Percentiles rank a stretch among this genome's conserved stretches.
Conservation (phyloP, 345 rosid genomes). For the Orychophragmus violaceus region DNA sequence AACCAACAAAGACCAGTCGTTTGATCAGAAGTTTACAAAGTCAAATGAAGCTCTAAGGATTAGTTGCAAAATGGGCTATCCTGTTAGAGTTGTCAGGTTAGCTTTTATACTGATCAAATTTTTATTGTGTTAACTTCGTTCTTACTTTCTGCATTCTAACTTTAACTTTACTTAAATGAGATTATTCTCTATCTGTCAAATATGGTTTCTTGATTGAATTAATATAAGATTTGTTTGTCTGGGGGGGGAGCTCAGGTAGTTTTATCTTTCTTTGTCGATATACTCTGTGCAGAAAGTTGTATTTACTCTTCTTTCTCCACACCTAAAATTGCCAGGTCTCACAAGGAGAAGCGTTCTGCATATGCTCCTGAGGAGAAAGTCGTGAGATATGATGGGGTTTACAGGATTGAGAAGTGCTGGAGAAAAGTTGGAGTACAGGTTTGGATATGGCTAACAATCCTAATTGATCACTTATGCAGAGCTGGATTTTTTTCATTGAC, state of each 20-base stretch:
- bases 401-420: constrained; percentile 82
- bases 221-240: no score
- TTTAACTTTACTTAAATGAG: background rate
- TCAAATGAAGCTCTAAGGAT: constrained; percentile 56
- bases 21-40: constrained; percentile 57
- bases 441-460: background rate
- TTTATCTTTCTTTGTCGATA: background rate
- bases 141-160: background rate
- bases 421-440: constrained; percentile 59
- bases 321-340: constrained; percentile 41
- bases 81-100: constrained; percentile 86
- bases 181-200: background rate
- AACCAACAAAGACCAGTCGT: constrained; percentile 61
- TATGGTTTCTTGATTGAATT: no score
- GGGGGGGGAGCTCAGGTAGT: background rate
- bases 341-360: constrained; percentile 66
- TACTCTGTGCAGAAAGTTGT: background rate
- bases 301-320: background rate
- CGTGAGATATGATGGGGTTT: constrained; percentile 75
- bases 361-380: constrained; percentile 61
- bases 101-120: background rate
- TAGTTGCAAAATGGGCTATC: constrained; percentile 74
- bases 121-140: no score
- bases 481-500: background rate
- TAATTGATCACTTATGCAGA: background rate